Evolutionary conservation across 768 basidiomycete genomes (phyloP).

Genomic region (Boletus reticuloceps): DNA sequence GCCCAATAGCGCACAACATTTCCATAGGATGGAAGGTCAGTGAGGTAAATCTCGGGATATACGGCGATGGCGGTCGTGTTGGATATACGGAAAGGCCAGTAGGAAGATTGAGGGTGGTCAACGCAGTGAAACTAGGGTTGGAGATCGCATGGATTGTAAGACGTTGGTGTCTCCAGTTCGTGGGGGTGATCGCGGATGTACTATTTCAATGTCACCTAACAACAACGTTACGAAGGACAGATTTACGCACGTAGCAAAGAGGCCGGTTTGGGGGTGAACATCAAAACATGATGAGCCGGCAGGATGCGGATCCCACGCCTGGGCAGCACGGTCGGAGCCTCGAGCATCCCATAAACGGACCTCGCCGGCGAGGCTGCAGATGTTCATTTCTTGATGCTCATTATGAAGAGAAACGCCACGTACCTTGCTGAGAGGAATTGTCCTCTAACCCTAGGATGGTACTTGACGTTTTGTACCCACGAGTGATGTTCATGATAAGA

Average conservation of each 20-base stretch:
- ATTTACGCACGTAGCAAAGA: constrained; percentile 77
- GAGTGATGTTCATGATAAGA: constrained; percentile 75
- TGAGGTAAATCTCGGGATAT: constrained; percentile 60
- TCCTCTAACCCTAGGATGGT: constrained; percentile 65
- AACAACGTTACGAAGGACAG: background rate
- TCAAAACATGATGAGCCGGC: constrained; percentile 83
- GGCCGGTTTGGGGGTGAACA: constrained; percentile 76
- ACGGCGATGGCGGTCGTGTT: constrained; percentile 56
- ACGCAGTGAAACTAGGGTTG: constrained; percentile 23
- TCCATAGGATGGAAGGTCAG: constrained; percentile 82
- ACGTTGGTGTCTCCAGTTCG: constrained; percentile 66
- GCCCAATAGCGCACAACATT: constrained; percentile 77
- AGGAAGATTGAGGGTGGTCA: constrained; percentile 45
- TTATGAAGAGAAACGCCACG: constrained; percentile 14
- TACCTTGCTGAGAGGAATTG: constrained; percentile 89
- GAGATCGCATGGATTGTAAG: constrained; percentile 58
- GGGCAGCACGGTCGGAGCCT: constrained; percentile 51
- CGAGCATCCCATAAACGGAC: constrained; percentile 92
- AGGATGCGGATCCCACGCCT: constrained; percentile 63
- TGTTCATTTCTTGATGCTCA: background rate
- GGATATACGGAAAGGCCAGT: constrained; percentile 57
- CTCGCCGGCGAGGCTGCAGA: constrained; percentile 75
- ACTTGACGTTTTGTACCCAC: constrained; percentile 90
- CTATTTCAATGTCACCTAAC: constrained; percentile 30
- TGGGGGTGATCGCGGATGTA: constrained; percentile 56